These are phyloP conservation scores for Calonectria pseudoreteaudii DNA, from an alignment of 2,329 filamentous ascomycete genomes.

Conservation along the genomic window DNA sequence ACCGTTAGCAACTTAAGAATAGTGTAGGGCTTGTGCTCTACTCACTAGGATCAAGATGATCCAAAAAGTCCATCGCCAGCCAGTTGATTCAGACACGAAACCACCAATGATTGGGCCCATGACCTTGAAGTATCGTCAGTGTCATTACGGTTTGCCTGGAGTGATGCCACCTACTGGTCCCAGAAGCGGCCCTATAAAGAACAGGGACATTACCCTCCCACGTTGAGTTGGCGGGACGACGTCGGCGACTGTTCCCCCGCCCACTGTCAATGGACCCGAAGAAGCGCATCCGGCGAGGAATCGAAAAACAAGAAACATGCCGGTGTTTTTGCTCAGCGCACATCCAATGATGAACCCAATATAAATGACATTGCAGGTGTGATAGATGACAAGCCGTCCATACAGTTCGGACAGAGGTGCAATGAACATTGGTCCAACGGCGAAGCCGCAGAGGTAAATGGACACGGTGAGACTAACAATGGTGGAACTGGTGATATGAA, in stretches of 20 bases:
- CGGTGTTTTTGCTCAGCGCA: slow-evolving; percentile 66
- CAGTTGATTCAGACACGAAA: slow-evolving; percentile 57
- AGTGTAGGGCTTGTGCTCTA: slow-evolving; percentile 2
- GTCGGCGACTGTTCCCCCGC: slow-evolving; percentile 73
- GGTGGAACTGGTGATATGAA: slow-evolving; percentile 49
- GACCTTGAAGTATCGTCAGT: slow-evolving; percentile 31
- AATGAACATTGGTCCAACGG: slow-evolving; percentile 70
- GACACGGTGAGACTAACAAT: slow-evolving; percentile 55
- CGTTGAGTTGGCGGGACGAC: slow-evolving; percentile 68
- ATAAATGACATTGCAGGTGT: slow-evolving; percentile 56
- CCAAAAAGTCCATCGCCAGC: slow-evolving; percentile 64
- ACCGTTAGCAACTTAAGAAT: slow-evolving; percentile 20
- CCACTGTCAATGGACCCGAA: slow-evolving; percentile 72
- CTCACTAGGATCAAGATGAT: slow-evolving; percentile 57
- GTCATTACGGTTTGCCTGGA: neutral
- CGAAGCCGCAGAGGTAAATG: slow-evolving; percentile 60
- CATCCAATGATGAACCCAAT: slow-evolving; percentile 61
- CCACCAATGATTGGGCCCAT: slow-evolving; percentile 52
- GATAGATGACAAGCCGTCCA: slow-evolving; percentile 57
- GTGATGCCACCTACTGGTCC: slow-evolving; percentile 55
- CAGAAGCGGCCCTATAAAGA: slow-evolving; percentile 70
- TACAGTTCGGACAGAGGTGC: slow-evolving; percentile 71
- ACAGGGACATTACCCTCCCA: slow-evolving; percentile 71
- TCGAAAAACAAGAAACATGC: slow-evolving; percentile 69
- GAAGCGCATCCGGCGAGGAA: slow-evolving; percentile 72